These are phyloP conservation scores for Calonectria honghensis DNA, from an alignment of 2,329 filamentous ascomycete species.

Conservation along the genomic window DNA sequence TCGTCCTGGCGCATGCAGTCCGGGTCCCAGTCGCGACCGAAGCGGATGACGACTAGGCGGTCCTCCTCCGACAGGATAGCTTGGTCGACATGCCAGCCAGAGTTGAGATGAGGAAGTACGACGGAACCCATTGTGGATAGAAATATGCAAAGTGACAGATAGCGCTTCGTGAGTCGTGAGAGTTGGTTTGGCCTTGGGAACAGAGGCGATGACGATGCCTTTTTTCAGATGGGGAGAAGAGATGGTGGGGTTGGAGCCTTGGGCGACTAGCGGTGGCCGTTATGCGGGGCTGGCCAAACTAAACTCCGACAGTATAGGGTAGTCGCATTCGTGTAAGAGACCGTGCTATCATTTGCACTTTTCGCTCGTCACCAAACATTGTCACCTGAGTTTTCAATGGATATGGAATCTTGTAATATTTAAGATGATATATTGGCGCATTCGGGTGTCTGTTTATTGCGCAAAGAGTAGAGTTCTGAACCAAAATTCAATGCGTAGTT, in stretches of 20 bases:
- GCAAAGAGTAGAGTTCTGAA: background rate
- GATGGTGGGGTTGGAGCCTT: conserved; percentile 20
- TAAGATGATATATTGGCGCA: background rate
- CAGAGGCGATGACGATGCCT: background rate
- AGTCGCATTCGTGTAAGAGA: background rate
- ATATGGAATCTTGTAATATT: background rate
- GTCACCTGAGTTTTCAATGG: background rate
- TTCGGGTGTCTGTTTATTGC: background rate
- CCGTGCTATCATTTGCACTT: background rate
- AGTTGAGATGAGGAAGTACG: conserved; percentile 91
- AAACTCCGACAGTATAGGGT: conserved; percentile 11
- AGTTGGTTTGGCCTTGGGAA: background rate
- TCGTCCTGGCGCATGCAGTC: conserved; percentile 89
- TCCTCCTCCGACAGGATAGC: conserved; percentile 93
- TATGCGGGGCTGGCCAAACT: conserved; percentile 16
- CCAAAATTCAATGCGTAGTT: background rate
- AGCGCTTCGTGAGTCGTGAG: conserved; percentile 10
- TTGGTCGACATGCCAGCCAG: conserved; percentile 99
- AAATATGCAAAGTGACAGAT: background rate
- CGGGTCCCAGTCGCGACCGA: conserved; percentile 88
- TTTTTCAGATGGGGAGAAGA: conserved; percentile 7
- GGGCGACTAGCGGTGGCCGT: background rate
- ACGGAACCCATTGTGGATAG: conserved; percentile 81
- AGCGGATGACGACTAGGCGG: conserved; percentile 93
- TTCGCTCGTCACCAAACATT: background rate